Evolutionary conservation across 345 rosid genomes (phyloP).

Genomic region (Eucalyptus erythrocorys): DNA sequence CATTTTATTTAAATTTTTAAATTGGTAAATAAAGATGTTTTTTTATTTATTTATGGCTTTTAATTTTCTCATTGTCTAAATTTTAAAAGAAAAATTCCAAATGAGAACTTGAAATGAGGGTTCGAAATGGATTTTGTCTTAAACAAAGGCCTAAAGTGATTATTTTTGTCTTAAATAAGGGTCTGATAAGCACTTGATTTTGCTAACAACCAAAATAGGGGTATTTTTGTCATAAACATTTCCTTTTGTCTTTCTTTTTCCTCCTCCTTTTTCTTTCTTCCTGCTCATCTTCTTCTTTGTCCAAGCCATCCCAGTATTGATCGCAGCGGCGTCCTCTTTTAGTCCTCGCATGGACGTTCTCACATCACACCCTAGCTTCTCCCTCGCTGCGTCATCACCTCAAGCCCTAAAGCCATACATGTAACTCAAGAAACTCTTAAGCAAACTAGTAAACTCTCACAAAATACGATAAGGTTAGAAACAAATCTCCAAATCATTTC

Average conservation of each 20-base stretch:
- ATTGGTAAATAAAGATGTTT: too few species aligned
- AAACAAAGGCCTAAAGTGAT: accelerated
- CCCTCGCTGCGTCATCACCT: slow-evolving; percentile 46
- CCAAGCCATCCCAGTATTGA: not conserved
- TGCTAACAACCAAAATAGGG: not conserved
- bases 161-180: too few species aligned
- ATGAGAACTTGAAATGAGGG: accelerated
- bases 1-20: accelerated
- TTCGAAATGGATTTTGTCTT: too few species aligned
- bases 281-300: not conserved
- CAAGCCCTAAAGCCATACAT: slow-evolving; percentile 93
- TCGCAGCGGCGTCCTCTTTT: slow-evolving; percentile 3
- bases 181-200: accelerated
- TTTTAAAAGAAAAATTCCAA: too few species aligned
- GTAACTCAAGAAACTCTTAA: slow-evolving; percentile 32
- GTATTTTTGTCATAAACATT: not conserved
- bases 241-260: too few species aligned
- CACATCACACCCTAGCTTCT: slow-evolving; percentile 48
- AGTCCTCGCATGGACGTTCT: slow-evolving; percentile 39
- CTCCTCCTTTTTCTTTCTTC: not conserved
- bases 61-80: too few species aligned
- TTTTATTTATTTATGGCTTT: too few species aligned
- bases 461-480: not conserved
- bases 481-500: not conserved
- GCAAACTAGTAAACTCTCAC: not conserved